These are phyloP conservation scores for Venturia oleaginea DNA, from an alignment of 2,329 filamentous ascomycete genomes.

Conservation along the genomic window DNA sequence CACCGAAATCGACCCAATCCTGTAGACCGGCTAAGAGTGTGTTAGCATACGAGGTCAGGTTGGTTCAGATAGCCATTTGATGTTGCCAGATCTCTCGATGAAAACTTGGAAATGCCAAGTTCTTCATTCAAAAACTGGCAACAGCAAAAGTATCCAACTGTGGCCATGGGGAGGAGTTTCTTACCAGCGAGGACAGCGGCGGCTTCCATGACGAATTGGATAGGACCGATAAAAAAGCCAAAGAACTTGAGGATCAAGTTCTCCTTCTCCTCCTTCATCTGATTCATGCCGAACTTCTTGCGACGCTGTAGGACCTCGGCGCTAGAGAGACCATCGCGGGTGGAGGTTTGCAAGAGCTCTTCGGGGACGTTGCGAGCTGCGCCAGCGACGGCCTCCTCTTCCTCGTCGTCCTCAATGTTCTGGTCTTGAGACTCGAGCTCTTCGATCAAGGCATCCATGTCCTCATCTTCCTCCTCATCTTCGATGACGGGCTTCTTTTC, in stretches of 20 bases:
- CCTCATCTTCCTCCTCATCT: constrained; percentile 39
- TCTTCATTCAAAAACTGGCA: not conserved
- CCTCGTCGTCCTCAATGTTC: constrained; percentile 54
- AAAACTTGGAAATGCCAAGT: not conserved
- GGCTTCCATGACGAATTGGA: constrained; percentile 88
- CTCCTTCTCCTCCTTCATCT: constrained; percentile 87
- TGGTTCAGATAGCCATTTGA: not conserved
- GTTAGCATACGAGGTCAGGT: not conserved
- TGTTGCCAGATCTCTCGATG: not conserved
- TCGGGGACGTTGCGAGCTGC: constrained; percentile 57
- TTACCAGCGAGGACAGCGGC: constrained; percentile 5
- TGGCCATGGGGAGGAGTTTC: constrained; percentile 29
- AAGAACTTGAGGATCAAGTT: constrained; percentile 76
- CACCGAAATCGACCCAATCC: constrained; percentile 90
- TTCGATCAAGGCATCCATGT: constrained; percentile 79
- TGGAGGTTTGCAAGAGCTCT: constrained; percentile 67
- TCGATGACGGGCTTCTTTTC: constrained; percentile 15
- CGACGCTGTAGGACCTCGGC: constrained; percentile 54
- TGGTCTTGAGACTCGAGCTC: constrained; percentile 78
- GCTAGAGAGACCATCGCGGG: constrained; percentile 61
- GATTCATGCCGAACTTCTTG: constrained; percentile 73
- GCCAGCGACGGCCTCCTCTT: constrained; percentile 47
- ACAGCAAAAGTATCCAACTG: too few relatives aligned
- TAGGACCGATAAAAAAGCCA: constrained; percentile 76
- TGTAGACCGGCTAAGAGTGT: constrained; percentile 72